Evolutionary conservation across 225 moss, liverwort and hornwort genomes (phyloP), one percentile per base, ranked within the genome.

Genomic region (Rhytidiadelphus loreus): DNA sequence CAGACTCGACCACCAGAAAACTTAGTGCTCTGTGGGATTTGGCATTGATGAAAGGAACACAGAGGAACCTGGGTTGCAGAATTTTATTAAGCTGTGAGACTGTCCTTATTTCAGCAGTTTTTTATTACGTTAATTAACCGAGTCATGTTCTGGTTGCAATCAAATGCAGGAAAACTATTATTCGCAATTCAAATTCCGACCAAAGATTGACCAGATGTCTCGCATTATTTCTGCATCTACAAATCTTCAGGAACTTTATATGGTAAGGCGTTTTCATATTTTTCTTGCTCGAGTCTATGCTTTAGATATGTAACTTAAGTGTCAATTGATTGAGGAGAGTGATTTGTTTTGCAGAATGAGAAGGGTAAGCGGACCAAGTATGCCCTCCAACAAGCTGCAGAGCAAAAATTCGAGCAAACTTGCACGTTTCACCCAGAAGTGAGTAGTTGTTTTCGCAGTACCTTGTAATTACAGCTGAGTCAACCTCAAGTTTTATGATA

Each of bases 181-280:
- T 75, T 95, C 96, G 64, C 96, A 98, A 85, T 98, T 98, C 91
- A 95, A 93, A 78, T 97, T 96, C 88, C 97, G 92, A 46, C 98
- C 98, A 74, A 92, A 96, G 91, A 96, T 98, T 75, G 98, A 98
- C 77, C 93, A 96, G 70, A 94, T 95, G 80, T 98, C 98, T 82
- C 95, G 95, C 81, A 84, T 94, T 81, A 88, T 98, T 65, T 97
- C 94, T 89, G 92, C 95, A 88, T 88, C 96, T 82, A 91, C 98
- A 66, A 89, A 94, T 84, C 83, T 95, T 87, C 83, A 92, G 80
- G 96, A 96, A 85, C 95, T 98, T 52, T 93, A 97, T 83, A 86
- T 77, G 94, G 98, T 95, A 81, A 66, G 69, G 52, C 3, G 21
- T 59, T 48, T 87, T 62, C 61, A 73, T 75, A 74, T 58, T 46